Evolutionary conservation across 805 yeast species (phyloP).

Genomic region (Kuraishia hungarica): DNA sequence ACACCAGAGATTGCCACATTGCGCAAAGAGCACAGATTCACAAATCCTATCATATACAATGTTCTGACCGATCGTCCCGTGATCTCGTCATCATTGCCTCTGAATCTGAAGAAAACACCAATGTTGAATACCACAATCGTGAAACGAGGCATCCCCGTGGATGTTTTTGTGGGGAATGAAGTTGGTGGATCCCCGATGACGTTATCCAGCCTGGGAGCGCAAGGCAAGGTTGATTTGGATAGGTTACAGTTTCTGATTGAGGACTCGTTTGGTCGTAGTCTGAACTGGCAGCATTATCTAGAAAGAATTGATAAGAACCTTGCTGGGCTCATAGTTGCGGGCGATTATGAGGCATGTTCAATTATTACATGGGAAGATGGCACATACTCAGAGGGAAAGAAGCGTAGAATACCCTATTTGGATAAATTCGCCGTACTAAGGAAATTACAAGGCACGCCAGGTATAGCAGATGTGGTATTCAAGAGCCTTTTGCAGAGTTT

Average conservation of each 20-base stretch:
- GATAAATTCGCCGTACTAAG: conserved; percentile 92
- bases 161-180: conserved; percentile 25
- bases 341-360: conserved; percentile 94
- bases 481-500: conserved; percentile 65
- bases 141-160: conserved; percentile 63
- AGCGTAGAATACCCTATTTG: conserved; percentile 54
- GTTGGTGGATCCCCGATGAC: conserved; percentile 27
- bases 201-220: conserved; percentile 27
- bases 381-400: conserved; percentile 10
- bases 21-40: conserved; percentile 18
- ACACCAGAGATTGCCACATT: conserved; percentile 68
- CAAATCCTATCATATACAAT: conserved; percentile 86
- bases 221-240: conserved; percentile 38
- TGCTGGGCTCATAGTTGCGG: conserved; percentile 77
- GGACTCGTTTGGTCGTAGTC: conserved; percentile 64
- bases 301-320: conserved; percentile 53
- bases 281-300: conserved; percentile 64
- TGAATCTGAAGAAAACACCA: conserved; percentile 47
- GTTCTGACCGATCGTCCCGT: conserved; percentile 86
- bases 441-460: conserved; percentile 80
- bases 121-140: conserved; percentile 69
- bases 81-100: conserved; percentile 85
- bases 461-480: conserved; percentile 89
- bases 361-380: conserved; percentile 73
- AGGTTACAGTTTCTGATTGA: conserved; percentile 59